Evolutionary conservation across 2,329 filamentous ascomycete genomes (phyloP), one percentile per base, ranked within the genome.

Genomic region (Colletotrichum neosansevieriae): DNA sequence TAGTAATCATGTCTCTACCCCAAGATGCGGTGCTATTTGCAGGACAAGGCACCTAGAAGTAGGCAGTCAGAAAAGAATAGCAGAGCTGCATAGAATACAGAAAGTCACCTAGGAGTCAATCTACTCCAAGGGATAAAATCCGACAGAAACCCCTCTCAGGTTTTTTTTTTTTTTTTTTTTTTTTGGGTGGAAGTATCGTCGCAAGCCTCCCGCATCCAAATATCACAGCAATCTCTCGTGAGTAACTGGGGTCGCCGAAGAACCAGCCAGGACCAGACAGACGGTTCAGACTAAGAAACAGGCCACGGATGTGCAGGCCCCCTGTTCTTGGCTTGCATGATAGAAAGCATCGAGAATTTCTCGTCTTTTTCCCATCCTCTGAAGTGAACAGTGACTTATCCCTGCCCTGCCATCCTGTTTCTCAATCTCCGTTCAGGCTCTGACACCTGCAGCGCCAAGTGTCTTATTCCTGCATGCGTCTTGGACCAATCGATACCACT

Each of bases 271-370:
- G 38, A 44, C 19, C 38, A 32, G 53, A 42, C 51, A n/a, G n/a
- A n/a, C n/a, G n/a, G n/a, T n/a, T n/a, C n/a, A n/a, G n/a, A n/a
- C 51, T 6, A 24, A 29, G 21, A 21, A 49, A 12, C 3, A 49
- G 6, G 17, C 45, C n/a, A 29, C 24, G 3, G 9, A 3, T 36
- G 15, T 58, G 29, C 32, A 50, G 21, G n/a, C 34, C 53, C 58
- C 17, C 15, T 15, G 15, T 24, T 40, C 36, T 67, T 57, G 58
- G 63, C 63, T 29, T 63, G 58, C 63, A 66, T 54, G 50, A 24
- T 4, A 56, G 49, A 47, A 50, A 63, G 29, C 15, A 36, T 57
- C 10, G 40, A 66, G 40, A 62, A 19, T 17, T 38, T 19, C 29
- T 29, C 34, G 3, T 32, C 40, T 38, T 38, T 17, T 19, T 6